Evolutionary conservation across 1,139 yeast species (phyloP), one percentile per base, ranked within the genome.

Genomic region (Saccharomyces hybrid): DNA sequence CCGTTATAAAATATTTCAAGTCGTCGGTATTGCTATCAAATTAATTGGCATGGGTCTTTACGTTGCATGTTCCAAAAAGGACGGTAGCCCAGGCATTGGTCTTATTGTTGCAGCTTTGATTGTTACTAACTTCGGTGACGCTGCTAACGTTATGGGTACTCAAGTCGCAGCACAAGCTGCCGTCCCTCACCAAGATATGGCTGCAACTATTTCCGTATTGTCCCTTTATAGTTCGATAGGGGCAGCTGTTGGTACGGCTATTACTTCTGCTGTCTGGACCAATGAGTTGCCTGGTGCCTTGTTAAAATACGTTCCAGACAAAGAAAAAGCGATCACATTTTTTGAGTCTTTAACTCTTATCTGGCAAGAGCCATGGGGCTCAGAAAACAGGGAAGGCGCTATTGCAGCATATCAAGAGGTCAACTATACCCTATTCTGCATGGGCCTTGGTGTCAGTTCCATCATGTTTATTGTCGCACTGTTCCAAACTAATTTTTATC

Each of bases 221-320:
- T 60, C 71, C n/a, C 66, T 80, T 42, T 71, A 74, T 65, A 72
- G 75, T 55, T 67, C 70, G 48, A 71, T 78, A 57, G 82, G 81
- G 47, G 62, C 71, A 49, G 77, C 78, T 12, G 64, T 78, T 52
- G 82, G 81, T 9, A 63, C 70, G 49, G 72, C 80, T 8, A 67
- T 78, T 47, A 72, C 79, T 28, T 79, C 78, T 54, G 78, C 78
- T n/a, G 71, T 78, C 42, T 78, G 81, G 81, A 70, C 76, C 24
- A 69, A 75, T 44, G 64, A 71, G 7, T 16, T 38, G 11, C 44
- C 44, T 38, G 24, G 44, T 4, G 44, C 44, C 44, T 38, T 38
- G 24, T 16, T 4, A 2, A 38, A 38, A 7, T 38, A 38, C 12
- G 44, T 38, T 6, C 44, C 44, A 4, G 24, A 38, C 12, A 38